Evolutionary conservation across 2,329 filamentous ascomycete genomes (phyloP).

Genomic region (Aspergillus floridensis): DNA sequence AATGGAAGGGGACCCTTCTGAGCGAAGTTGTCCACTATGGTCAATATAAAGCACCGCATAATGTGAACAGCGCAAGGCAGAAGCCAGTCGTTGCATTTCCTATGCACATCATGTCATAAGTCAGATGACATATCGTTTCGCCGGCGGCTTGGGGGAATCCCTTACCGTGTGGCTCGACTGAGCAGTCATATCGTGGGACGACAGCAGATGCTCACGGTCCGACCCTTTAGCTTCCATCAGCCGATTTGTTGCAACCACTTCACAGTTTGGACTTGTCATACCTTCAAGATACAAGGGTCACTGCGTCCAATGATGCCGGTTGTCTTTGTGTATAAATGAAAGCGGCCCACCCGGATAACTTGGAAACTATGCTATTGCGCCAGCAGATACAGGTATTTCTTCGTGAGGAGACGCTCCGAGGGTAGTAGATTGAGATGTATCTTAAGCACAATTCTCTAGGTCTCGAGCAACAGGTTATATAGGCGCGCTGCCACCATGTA

Average conservation of each 20-base stretch:
- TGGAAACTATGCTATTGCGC: background rate
- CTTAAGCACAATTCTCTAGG: background rate
- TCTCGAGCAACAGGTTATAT: slow-evolving; percentile 1
- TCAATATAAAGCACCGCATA: slow-evolving; percentile 40
- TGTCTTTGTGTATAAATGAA: background rate
- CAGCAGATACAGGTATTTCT: background rate
- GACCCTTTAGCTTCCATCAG: slow-evolving; percentile 13
- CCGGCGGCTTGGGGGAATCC: background rate
- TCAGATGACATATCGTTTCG: slow-evolving; percentile 5
- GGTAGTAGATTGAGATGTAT: slow-evolving; percentile 1
- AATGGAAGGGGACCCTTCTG: slow-evolving; percentile 35
- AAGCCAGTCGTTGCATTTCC: slow-evolving; percentile 17
- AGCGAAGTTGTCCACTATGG: slow-evolving; percentile 31
- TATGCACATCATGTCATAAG: slow-evolving; percentile 14
- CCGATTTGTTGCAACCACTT: slow-evolving; percentile 18
- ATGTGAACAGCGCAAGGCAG: slow-evolving; percentile 32
- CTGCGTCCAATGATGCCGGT: background rate
- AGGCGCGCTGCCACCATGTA: slow-evolving; percentile 16
- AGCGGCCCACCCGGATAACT: background rate
- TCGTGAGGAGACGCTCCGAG: background rate
- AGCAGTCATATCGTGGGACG: slow-evolving; percentile 22
- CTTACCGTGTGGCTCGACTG: slow-evolving; percentile 22
- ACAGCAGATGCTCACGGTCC: slow-evolving; percentile 16
- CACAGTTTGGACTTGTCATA: slow-evolving; percentile 17
- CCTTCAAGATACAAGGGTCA: background rate